A percentile compares a stretch with the other conserved stretches of the same genome.
These are phyloP conservation scores for Gaeumannomyces sp. DNA, from an alignment of 2,329 filamentous ascomycete genomes.

Conservation along the genomic window DNA sequence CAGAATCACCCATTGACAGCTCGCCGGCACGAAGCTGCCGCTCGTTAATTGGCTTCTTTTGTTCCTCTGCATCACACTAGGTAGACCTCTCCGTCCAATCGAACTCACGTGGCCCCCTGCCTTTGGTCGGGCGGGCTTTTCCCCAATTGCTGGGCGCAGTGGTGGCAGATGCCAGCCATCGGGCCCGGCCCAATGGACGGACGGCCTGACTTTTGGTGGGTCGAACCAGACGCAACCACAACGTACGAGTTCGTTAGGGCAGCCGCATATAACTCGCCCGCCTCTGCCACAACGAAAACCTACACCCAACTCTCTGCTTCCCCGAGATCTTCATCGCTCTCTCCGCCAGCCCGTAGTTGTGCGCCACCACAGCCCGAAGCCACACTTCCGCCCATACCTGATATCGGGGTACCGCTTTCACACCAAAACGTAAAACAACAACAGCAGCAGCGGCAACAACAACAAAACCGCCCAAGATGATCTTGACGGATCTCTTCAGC, in stretches of 20 bases:
- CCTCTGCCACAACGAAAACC: background rate
- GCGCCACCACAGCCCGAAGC: background rate
- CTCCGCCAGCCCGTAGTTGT: background rate
- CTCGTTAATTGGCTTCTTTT: no score
- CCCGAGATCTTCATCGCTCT: background rate
- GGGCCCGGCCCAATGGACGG: no score
- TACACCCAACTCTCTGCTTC: background rate
- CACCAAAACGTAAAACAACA: background rate
- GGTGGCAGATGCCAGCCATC: no score
- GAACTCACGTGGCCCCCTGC: no score
- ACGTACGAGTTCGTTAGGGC: background rate
- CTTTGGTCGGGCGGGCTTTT: no score
- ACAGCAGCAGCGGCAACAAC: background rate
- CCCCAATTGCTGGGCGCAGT: no score
- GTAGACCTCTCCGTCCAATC: no score
- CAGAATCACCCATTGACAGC: background rate
- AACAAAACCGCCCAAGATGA: slow-evolving; percentile 32
- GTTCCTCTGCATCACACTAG: no score
- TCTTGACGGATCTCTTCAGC: slow-evolving; percentile 47
- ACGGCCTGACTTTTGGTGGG: no score
- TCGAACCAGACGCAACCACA: background rate
- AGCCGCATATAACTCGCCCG: background rate
- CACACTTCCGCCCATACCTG: background rate
- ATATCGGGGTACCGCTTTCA: background rate
- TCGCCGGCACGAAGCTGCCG: no score